Base-by-base conservation (phyloP, 345 rosid species). In the Acer yangbiense region DNA sequence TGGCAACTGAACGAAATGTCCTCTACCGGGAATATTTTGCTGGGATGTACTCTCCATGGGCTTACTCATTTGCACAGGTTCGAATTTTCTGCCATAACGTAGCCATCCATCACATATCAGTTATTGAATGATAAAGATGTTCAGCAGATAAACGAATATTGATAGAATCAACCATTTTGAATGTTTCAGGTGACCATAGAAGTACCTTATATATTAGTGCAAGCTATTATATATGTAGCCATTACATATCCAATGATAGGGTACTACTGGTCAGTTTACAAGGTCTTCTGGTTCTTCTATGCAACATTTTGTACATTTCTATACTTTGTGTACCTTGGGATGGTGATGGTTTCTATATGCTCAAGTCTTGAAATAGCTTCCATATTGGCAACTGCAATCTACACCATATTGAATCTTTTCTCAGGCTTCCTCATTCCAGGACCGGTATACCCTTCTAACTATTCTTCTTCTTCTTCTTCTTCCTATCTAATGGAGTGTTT, bases 381-480 rank as follows among this genome's bases (percentile, higher is more conserved):
- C 3, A 67, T 80, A 13, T 67, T 80, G 7, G 50, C 76, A n/a
- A 29, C 77, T 4, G 54, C 76, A 48, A 65, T 77, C 69, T 80
- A 77, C 60, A 58, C 83, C 1, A 52, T 67, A 71, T 74, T 77
- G 16, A 74, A 52, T 21, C 75, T 83, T 5, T 80, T 83, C 77
- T 71, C 82, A 0, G 79, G 86, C 41, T 80, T 83, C 55, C 60
- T 77, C 12, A 66, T 80, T 50, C 83, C 86, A 1, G 66, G 58
- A 71, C 77, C 76, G 9, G 80, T 78, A 75, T 55, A 52, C 18
- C 20, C 39, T 67, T 52, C 58, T 10, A 41, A 14, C 18, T 4
- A 32, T 13, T n/a, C 58, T 10, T 13, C 11, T 8, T 43, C 46
- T 43, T 41, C 7, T 41, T 41, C 0, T 5, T 9, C 46, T 43